phyloP scores from a whole-genome alignment of 805 yeast genomes.

The Wickerhamiella sorbophila region DNA sequence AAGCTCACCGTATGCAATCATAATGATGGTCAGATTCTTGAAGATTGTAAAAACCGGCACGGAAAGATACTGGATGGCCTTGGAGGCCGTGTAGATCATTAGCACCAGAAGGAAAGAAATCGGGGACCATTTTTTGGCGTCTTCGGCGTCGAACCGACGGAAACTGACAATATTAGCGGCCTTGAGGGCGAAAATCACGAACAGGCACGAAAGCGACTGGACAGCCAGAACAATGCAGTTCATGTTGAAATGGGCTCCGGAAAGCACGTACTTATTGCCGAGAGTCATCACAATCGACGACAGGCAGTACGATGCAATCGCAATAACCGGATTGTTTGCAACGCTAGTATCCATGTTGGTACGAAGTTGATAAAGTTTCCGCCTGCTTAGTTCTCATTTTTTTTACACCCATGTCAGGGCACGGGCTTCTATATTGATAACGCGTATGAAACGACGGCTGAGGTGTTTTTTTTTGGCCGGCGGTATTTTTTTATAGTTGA shows the following conservation, averaged over 20 bases:
- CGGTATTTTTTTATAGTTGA: too few species aligned
- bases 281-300: constrained; percentile 96
- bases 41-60: constrained; percentile 96
- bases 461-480: too few species aligned
- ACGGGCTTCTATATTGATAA: too few species aligned
- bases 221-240: constrained; percentile 81
- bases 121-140: constrained; percentile 90
- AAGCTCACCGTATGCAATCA: constrained; percentile 97
- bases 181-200: constrained; percentile 60
- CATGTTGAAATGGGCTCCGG: constrained; percentile 64
- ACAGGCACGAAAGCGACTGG: constrained; percentile 73
- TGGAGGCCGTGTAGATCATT: constrained; percentile 93
- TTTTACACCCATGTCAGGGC: neutral
- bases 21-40: constrained; percentile 90
- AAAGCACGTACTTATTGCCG: constrained; percentile 87
- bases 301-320: constrained; percentile 49
- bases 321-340: constrained; percentile 25
- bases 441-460: too few species aligned
- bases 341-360: constrained; percentile 8
- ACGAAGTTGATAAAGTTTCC: neutral
- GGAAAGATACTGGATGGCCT: constrained; percentile 79
- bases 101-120: constrained; percentile 76
- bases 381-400: neutral
- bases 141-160: constrained; percentile 71
- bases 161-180: constrained; percentile 63